Base-by-base conservation (phyloP, 306 rosid genomes). In the Crataegus laevigata region DNA sequence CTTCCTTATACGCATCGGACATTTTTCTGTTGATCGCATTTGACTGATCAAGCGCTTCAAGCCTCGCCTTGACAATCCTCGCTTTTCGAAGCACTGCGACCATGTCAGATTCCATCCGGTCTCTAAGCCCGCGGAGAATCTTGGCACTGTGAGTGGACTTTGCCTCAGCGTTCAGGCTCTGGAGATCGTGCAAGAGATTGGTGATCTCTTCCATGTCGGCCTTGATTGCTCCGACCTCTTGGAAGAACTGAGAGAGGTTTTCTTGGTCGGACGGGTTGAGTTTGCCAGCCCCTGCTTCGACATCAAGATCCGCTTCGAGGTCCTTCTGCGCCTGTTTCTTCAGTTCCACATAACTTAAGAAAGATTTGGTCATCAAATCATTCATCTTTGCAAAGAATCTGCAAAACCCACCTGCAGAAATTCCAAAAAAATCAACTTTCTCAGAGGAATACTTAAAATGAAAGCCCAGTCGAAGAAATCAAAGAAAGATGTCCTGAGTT, bases 351-450 rank as follows among this genome's bases (percentile, higher is more conserved):
- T 94, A 94, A 91, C 84, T 94, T 89, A 94, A 60, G 82, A 94
- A 91, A 57, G 97, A 91, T 71, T 87, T 87, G 22, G 98, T 94
- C 96, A 94, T 90, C 85, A 94, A 81, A 80, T 94, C 98, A 82
- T 94, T 91, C 98, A 94, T 94, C 72, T 84, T 93, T 67, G 87
- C 85, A 68, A 65, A 66, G 26, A 75, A 76, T 38, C 70, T 62
- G 76, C 78, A 79, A 82, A 76, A 81, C 75, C 83, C 81, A 71
- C 85, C 90, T 82, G 82, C 50, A 81, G 75, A 66, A 22, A 47
- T 36, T 60, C 61, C 15, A 57, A 5, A 21, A 55, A 57, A 57
- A 3, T 57, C 10, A 57, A 57, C 26, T 1, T 22, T 22, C 61
- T 1, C 13, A n/a, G 11, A 55, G 17, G 54, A 15, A 47, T 14